phyloP scores from a whole-genome alignment of 2,329 filamentous ascomycete species.

The Ophiostoma himal-ulmi region DNA sequence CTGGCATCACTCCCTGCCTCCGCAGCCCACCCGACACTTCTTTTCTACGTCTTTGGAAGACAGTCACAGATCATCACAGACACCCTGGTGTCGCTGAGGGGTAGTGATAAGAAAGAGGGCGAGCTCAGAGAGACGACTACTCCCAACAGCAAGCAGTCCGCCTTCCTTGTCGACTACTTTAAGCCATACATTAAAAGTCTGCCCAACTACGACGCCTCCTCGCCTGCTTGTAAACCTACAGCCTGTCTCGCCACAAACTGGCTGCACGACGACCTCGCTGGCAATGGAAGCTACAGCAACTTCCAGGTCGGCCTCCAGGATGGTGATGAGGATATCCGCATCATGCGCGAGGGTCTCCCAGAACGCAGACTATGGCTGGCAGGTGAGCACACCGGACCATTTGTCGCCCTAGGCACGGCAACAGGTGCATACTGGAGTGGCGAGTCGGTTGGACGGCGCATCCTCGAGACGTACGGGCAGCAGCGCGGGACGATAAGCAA shows the following conservation, averaged over 20 bases:
- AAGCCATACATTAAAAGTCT: slow-evolving; percentile 71
- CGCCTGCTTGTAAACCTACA: slow-evolving; percentile 55
- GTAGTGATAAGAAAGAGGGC: neutral
- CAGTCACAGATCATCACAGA: slow-evolving; percentile 52
- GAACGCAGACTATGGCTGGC: slow-evolving; percentile 74
- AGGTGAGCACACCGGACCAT: slow-evolving; percentile 85
- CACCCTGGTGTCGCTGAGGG: slow-evolving; percentile 36
- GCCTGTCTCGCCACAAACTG: slow-evolving; percentile 67
- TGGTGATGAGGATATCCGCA: slow-evolving; percentile 66
- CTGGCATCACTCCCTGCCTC: slow-evolving; percentile 58
- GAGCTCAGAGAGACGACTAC: slow-evolving; percentile 19
- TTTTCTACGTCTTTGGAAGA: slow-evolving; percentile 73
- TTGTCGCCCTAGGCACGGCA: slow-evolving; percentile 79
- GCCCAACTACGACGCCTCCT: slow-evolving; percentile 55
- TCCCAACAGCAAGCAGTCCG: slow-evolving; percentile 44
- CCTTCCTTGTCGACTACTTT: slow-evolving; percentile 61
- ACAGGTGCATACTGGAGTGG: slow-evolving; percentile 92
- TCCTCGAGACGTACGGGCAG: slow-evolving; percentile 47
- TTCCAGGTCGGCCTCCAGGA: slow-evolving; percentile 70
- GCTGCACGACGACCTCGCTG: slow-evolving; percentile 71
- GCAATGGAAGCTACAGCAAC: slow-evolving; percentile 77
- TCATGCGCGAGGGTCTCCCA: slow-evolving; percentile 56
- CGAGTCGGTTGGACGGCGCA: slow-evolving; percentile 64
- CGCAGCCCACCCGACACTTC: slow-evolving; percentile 68
- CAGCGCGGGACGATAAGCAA: neutral